Evolutionary conservation across 2,329 filamentous ascomycete species (phyloP), one percentile per base, ranked within the genome.

Genomic region (Aspergillus pseudoterreus): DNA sequence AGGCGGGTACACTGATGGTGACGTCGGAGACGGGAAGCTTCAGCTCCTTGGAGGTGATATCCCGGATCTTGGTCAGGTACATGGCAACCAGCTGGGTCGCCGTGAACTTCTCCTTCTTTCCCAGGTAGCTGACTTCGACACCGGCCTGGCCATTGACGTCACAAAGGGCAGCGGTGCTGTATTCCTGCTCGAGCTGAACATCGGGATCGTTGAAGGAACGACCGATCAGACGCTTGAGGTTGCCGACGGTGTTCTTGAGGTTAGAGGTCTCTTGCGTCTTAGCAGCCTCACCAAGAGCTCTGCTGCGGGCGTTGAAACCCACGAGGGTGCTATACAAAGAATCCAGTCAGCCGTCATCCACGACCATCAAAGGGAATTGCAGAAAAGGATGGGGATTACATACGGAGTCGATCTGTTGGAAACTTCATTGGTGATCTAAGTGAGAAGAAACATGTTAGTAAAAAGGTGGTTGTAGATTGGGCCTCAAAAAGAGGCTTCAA

Each of bases 231-330:
- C 94, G 90, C 80, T 96, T 96, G 67, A 99, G 83, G 62, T 85
- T 92, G 73, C 84, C 81, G 77, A 99, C 89, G 63, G 94, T 99
- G 83, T 99, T 99, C 82, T 97, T 99, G 69, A 97, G 85, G 82
- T 99, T 99, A 69, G 92, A 96, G 71, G 96, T 95, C 78, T 99
- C 94, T 78, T 96, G 92, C 62, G 92, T 97, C 84, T 97, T 97
- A 63, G 94, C 94, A 52, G 89, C 76, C 79, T 99, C 94, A 62
- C 94, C 94, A 60, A 99, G 83, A 73, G 95, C 95, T 79, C 94
- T 88, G 74, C 83, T 86, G 79, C 95, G 96, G 71, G 90, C 87
- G 54, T 91, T 90, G 75, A 99, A 99, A 67, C 90, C 92, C 66
- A 99, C 94, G 61, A 99, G 81, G 57, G 94, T 91, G 57, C 92